Base-by-base conservation (phyloP, 768 basidiomycete species). In the Lentinula sp. region DNA sequence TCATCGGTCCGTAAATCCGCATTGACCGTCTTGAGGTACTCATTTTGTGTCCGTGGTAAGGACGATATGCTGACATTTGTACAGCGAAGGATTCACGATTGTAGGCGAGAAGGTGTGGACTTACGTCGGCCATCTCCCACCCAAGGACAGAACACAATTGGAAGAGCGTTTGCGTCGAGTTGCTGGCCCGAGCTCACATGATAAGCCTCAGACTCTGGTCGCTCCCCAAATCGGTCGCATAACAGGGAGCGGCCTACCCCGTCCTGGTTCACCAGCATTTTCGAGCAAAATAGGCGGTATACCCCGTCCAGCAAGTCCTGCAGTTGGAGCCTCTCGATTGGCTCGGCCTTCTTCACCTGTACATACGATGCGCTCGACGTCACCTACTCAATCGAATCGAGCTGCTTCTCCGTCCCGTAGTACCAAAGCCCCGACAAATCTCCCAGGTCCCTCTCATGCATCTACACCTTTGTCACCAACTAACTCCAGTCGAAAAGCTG, bases 61-160 rank as follows among this genome's bases (percentile, higher is more conserved):
- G 35, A 50, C 23, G 32, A 57, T 4, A 52, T 46, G 64, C 63
- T 64, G 65, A 55, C 10, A 56, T 51, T 67, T 62, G 43, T 65
- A 13, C 68, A 94, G 94, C 60, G 91, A 95, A 70, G 88, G 81
- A 3, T 96, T 94, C 70, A 77, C 82, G 8, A 80, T 93, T 13
- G 83, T 91, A 18, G 95, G 95, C 18, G 94, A 96, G 67, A 89
- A 86, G 66, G 84, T 95, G 11, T 95, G 91, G 91, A 75, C 81
- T 10, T 73, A 88, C 9, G 89, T 94, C 48, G 92, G 92, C 1
- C 66, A 79, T 8, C 75, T 97, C 32, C 82, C 88, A 49, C 77
- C 89, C 4, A 96, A 96, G 71, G 94, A 95, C 68, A 94, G 91
- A 68, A 93, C 93, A 8, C 92, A 95, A 67, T 81, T 97, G 34